phyloP scores from a whole-genome alignment of 2,329 filamentous ascomycete species.

The Colletotrichum camelliae region DNA sequence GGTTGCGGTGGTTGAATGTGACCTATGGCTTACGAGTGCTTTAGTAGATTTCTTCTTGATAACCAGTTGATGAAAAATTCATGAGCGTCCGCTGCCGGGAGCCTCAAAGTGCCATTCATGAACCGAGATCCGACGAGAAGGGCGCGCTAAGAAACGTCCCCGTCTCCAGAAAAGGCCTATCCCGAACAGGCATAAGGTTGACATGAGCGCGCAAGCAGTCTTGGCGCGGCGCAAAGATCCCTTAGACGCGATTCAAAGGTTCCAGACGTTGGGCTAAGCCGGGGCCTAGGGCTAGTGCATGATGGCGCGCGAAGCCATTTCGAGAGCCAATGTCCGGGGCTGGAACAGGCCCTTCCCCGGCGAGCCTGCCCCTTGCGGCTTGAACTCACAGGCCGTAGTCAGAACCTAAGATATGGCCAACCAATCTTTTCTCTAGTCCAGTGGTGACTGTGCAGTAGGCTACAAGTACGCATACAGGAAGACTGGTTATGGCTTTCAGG shows the following conservation, averaged over 20 bases:
- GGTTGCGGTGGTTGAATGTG: neutral
- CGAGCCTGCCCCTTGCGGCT: neutral
- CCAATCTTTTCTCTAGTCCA: neutral
- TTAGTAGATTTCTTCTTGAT: neutral
- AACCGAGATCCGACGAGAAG: neutral
- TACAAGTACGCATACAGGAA: neutral
- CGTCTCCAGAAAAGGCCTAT: neutral
- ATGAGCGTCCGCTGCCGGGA: neutral
- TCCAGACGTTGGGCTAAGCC: neutral
- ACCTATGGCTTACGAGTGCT: neutral
- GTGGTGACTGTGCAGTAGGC: neutral
- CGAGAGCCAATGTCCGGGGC: slow-evolving; percentile 7
- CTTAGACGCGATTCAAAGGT: slow-evolving; percentile 1
- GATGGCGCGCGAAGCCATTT: neutral
- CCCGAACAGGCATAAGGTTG: neutral
- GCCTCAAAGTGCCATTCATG: neutral
- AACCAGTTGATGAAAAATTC: neutral
- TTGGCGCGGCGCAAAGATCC: slow-evolving; percentile 6
- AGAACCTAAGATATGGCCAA: neutral
- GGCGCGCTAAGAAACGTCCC: neutral
- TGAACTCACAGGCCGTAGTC: neutral
- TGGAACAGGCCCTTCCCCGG: neutral
- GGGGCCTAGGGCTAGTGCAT: neutral
- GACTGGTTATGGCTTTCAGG: neutral
- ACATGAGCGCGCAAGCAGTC: neutral